phyloP scores from a whole-genome alignment of 225 moss, liverwort and hornwort species.

The Anthoceros angustus region DNA sequence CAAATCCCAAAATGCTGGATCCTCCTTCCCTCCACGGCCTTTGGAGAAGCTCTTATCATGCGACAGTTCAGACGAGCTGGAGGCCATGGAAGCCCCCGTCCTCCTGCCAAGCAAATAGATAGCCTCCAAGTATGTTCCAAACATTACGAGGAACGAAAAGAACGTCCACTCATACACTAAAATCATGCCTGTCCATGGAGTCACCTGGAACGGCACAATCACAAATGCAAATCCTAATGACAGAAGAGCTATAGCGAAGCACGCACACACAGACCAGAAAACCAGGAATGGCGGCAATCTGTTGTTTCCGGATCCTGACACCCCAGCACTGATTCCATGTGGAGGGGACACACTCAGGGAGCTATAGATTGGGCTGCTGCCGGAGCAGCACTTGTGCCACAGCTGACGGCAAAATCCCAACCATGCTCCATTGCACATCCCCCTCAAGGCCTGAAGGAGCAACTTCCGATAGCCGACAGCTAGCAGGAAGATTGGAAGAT shows the following conservation, averaged over 20 bases:
- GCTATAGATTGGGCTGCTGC: constrained; percentile 13
- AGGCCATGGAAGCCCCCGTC: constrained; percentile 17
- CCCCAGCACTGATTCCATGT: constrained; percentile 15
- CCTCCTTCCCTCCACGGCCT: constrained; percentile 42
- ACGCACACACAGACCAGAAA: constrained; percentile 19
- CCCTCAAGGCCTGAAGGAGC: constrained; percentile 21
- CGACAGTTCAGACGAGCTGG: constrained; percentile 34
- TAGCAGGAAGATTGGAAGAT: constrained; percentile 47
- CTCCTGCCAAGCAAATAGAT: constrained; percentile 42
- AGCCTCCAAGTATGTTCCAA: constrained; percentile 71
- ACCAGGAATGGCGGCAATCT: constrained; percentile 25
- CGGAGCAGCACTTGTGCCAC: constrained; percentile 70
- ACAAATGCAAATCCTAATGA: constrained; percentile 25
- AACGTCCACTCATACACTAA: constrained; percentile 84
- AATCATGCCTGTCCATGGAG: constrained; percentile 90
- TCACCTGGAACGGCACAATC: constrained; percentile 55
- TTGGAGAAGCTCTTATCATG: constrained; percentile 38
- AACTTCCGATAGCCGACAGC: constrained; percentile 44
- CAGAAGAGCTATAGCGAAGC: constrained; percentile 16
- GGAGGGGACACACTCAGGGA: background rate
- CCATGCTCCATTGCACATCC: constrained; percentile 51
- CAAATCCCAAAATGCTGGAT: constrained; percentile 41
- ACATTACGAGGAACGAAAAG: constrained; percentile 66
- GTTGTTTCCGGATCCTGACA: constrained; percentile 8
- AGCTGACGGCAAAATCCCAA: constrained; percentile 60